These are phyloP conservation scores for Arthrobotrys sinensis DNA, from an alignment of 2,329 filamentous ascomycete species.

Conservation along the genomic window DNA sequence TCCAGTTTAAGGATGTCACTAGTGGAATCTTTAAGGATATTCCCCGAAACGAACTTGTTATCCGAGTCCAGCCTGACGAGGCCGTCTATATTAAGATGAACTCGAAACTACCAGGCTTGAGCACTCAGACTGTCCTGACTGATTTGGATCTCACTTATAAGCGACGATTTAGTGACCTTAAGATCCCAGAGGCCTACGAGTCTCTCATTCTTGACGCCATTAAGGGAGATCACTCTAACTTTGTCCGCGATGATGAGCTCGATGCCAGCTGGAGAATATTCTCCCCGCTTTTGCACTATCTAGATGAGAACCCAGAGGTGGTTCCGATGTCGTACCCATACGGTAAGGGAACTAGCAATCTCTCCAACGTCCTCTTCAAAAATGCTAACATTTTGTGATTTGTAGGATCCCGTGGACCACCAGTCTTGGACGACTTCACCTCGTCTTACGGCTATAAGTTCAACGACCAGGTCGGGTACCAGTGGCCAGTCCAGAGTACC, in stretches of 20 bases:
- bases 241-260: slow-evolving; percentile 95
- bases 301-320: slow-evolving; percentile 99
- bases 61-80: slow-evolving; percentile 99
- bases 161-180: slow-evolving; percentile 97
- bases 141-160: slow-evolving; percentile 98
- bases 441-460: slow-evolving; percentile 99
- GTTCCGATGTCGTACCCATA: slow-evolving; percentile 99
- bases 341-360: slow-evolving; percentile 75
- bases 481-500: slow-evolving; percentile 87
- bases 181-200: slow-evolving; percentile 99
- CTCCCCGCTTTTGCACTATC: slow-evolving; percentile 95
- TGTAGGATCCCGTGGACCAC: slow-evolving; percentile 92
- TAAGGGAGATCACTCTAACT: slow-evolving; percentile 99
- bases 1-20: slow-evolving; percentile 99
- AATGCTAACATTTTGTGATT: slow-evolving; percentile 41
- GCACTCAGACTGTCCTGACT: slow-evolving; percentile 99
- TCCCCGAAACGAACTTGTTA: slow-evolving; percentile 97
- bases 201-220: slow-evolving; percentile 96
- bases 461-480: slow-evolving; percentile 94
- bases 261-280: slow-evolving; percentile 99
- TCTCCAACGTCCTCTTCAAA: not conserved
- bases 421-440: slow-evolving; percentile 97
- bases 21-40: slow-evolving; percentile 99
- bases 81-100: slow-evolving; percentile 99
- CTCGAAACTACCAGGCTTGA: slow-evolving; percentile 97